Conservation (phyloP, 2,329 filamentous ascomycete genomes). For the Ophiostoma triangulosporum region DNA sequence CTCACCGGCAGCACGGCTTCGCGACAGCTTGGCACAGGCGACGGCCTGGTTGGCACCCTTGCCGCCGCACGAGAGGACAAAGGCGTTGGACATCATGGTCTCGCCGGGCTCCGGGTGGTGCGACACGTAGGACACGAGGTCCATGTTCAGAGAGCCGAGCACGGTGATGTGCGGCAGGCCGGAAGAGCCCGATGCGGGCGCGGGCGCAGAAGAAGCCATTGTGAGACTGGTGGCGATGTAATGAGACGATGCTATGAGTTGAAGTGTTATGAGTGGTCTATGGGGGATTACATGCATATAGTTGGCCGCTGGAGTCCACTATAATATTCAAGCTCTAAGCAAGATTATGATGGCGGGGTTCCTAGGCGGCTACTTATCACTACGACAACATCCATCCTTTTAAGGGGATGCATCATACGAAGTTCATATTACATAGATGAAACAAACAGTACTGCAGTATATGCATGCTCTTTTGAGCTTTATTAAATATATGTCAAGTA, state of each 20-base stretch:
- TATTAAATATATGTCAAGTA: neutral
- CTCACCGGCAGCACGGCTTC: constrained; percentile 26
- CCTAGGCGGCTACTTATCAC: neutral
- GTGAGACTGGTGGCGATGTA: neutral
- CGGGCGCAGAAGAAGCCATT: neutral
- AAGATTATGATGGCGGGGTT: neutral
- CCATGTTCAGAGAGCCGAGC: constrained; percentile 87
- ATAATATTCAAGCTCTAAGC: neutral
- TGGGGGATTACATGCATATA: too few relatives aligned
- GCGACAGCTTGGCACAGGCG: constrained; percentile 70
- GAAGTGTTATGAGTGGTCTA: neutral
- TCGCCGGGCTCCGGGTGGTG: constrained; percentile 77
- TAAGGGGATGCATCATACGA: too few relatives aligned
- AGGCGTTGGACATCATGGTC: constrained; percentile 67
- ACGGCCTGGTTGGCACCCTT: constrained; percentile 96
- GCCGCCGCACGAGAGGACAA: constrained; percentile 71
- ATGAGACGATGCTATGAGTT: neutral
- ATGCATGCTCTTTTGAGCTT: neutral
- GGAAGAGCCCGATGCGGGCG: neutral
- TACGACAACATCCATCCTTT: neutral
- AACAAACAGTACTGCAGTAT: neutral
- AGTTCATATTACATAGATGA: too few relatives aligned
- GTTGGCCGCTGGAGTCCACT: neutral
- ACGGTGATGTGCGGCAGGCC: constrained; percentile 51
- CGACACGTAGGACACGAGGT: constrained; percentile 77